Percentiles rank a stretch among this genome's conserved stretches.
Evolutionary conservation across 495 filamentous ascomycete species (phyloP).

Genomic region (Viridothelium virens): DNA sequence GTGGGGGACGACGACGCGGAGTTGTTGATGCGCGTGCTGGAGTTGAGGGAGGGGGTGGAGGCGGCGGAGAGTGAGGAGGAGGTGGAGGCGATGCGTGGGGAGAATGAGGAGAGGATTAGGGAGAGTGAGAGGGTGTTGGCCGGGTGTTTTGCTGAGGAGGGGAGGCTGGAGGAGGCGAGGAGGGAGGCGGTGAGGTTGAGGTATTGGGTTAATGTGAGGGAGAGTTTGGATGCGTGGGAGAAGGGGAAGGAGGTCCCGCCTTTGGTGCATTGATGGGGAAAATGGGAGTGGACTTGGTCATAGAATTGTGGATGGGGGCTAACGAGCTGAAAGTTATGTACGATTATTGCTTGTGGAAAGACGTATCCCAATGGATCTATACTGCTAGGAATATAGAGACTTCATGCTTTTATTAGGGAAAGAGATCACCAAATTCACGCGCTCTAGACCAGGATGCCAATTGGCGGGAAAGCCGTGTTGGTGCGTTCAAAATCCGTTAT

Average conservation of each 20-base stretch:
- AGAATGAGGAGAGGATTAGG: constrained; percentile 60
- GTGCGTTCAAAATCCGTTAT: neutral
- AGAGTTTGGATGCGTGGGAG: constrained; percentile 78
- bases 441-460: too few species aligned
- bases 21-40: constrained; percentile 80
- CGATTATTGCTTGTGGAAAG: too few species aligned
- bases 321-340: neutral
- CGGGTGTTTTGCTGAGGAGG: constrained; percentile 54
- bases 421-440: too few species aligned
- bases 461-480: too few species aligned
- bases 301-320: neutral
- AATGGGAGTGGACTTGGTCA: neutral
- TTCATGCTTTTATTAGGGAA: too few species aligned
- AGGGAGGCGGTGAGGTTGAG: constrained; percentile 66
- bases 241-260: constrained; percentile 61
- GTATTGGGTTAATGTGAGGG: constrained; percentile 86
- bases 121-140: constrained; percentile 53
- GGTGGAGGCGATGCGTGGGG: constrained; percentile 50
- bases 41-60: constrained; percentile 77
- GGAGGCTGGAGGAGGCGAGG: constrained; percentile 55
- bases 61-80: constrained; percentile 58
- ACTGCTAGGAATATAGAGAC: neutral
- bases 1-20: constrained; percentile 53
- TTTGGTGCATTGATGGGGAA: constrained; percentile 42
- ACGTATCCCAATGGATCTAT: neutral